Conservation (phyloP, 1,284 basidiomycete genomes). For the Coniferiporia sulphurascens region DNA sequence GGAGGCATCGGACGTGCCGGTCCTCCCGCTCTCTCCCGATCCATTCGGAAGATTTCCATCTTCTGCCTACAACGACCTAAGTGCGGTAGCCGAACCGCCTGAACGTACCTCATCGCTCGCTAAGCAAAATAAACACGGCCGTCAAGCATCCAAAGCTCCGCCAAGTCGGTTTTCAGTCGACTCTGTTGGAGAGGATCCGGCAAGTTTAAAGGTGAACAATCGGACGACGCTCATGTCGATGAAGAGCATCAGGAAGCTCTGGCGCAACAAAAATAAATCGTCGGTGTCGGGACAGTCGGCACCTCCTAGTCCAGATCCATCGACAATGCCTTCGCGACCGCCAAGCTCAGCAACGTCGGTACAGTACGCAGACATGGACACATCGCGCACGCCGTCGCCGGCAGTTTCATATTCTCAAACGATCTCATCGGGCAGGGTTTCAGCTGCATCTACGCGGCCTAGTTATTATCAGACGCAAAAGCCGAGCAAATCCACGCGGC, state of each 20-base stretch:
- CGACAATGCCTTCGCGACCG: conserved; percentile 22
- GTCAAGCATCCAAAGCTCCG: conserved; percentile 22
- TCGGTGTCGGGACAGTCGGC: conserved; percentile 19
- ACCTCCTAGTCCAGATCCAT: conserved; percentile 27
- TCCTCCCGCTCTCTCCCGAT: conserved; percentile 72
- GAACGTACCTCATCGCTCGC: conserved; percentile 13
- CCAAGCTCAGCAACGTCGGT: conserved; percentile 16
- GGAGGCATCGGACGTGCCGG: conserved; percentile 34
- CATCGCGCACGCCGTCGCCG: conserved; percentile 20
- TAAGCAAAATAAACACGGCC: not conserved
- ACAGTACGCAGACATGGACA: conserved; percentile 15
- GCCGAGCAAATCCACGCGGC: not conserved
- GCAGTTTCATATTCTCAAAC: conserved; percentile 13
- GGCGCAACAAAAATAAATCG: conserved; percentile 62
- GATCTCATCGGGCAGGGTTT: conserved; percentile 20
- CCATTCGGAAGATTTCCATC: conserved; percentile 71
- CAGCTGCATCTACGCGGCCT: not conserved
- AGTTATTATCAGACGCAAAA: not conserved
- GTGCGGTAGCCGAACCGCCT: not conserved
- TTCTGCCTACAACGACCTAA: conserved; percentile 17
- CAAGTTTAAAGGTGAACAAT: conserved; percentile 18
- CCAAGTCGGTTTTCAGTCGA: conserved; percentile 72
- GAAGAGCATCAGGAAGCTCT: conserved; percentile 65
- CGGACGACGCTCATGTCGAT: conserved; percentile 52
- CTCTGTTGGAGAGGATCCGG: conserved; percentile 47